Conservation (phyloP, 2,329 filamentous ascomycete genomes). For the Aspergillus ochraceus region DNA sequence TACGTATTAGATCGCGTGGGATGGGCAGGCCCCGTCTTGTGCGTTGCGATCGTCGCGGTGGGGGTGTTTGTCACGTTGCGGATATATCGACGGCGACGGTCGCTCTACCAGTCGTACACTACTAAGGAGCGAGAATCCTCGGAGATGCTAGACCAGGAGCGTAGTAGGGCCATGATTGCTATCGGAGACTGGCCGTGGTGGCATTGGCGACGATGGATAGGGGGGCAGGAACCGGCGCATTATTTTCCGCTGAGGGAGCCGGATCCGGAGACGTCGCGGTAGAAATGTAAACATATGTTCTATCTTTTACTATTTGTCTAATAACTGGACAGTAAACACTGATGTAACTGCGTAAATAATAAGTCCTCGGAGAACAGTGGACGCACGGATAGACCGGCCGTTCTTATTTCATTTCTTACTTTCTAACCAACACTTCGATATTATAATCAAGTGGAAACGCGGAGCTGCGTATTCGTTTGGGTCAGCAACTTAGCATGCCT, state of each 20-base stretch:
- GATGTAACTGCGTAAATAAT: no score
- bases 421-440: no score
- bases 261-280: conserved; percentile 13
- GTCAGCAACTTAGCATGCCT: no score
- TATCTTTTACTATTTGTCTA: no score
- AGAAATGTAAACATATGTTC: no score
- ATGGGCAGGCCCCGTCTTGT: conserved; percentile 16
- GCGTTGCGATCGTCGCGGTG: conserved; percentile 7
- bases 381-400: no score
- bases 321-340: no score
- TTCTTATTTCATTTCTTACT: no score
- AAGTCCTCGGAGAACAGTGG: no score
- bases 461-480: no score
- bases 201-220: conserved; percentile 32
- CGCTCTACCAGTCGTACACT: conserved; percentile 1
- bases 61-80: conserved; percentile 12
- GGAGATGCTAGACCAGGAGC: no score
- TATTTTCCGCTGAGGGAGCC: conserved; percentile 31
- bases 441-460: no score
- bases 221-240: conserved; percentile 12
- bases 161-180: not conserved
- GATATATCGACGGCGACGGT: conserved; percentile 9
- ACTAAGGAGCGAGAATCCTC: not conserved
- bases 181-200: conserved; percentile 27
- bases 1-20: conserved; percentile 6